Evolutionary conservation across 257 asterid species (phyloP), one percentile per base, ranked within the genome.

Genomic region (Prunella vulgaris): DNA sequence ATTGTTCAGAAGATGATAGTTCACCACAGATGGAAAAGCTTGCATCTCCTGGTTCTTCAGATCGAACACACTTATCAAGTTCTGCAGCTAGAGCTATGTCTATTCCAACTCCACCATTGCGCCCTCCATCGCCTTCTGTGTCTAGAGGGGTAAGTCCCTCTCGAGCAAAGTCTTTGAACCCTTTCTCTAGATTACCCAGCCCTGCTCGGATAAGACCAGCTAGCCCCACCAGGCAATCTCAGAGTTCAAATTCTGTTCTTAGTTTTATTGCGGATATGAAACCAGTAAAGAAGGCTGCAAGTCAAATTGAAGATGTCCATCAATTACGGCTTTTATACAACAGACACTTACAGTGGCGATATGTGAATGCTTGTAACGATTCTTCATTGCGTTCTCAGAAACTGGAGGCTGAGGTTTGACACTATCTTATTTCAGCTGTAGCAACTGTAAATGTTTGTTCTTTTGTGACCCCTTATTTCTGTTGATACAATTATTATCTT

Each of bases 291-390:
- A 88, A 87, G 77, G 82, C 84, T 49, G 93, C 84, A 27, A 83
- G 77, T 81, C 90, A 87, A 67, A 82, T 88, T 17, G 98, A 88
- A 68, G 95, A 93, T 73, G 97, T 78, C 75, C 97, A 93, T 84
- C 90, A 86, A 61, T 74, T 93, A 79, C 83, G 98, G 77, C 76
- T 93, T 30, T 79, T 86, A 58, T 84, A 93, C 73, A 93, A 93
- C 68, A 83, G 97, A 70, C 90, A 87, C 66, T 81, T 90, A 85
- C 98, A 93, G 61, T 93, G 98, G 98, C 78, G 86, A 67, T 88
- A 78, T 62, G 87, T 92, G 37, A 93, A 85, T 82, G 96, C 96
- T 51, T 84, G 40, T 61, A 80, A 79, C 15, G 86, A 81, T 78
- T 80, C 78, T 76, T 82, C 80, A 44, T 66, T 81, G 82, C 84